phyloP scores from a whole-genome alignment of 1,139 yeast species.

The Candida sp. region DNA sequence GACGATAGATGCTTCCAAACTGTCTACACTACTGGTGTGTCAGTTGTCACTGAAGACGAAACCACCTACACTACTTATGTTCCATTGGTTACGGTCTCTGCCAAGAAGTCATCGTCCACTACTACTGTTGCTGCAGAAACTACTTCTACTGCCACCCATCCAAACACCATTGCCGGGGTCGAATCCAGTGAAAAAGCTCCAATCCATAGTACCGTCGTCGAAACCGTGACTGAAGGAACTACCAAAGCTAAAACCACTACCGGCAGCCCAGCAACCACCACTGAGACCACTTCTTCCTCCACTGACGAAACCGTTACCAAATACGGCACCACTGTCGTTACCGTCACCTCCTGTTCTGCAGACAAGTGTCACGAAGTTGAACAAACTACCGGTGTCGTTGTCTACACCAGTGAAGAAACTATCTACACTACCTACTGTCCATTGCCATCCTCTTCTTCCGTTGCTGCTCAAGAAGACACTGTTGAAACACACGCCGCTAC shows the following conservation, averaged over 20 bases:
- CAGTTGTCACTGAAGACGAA: slow-evolving; percentile 27
- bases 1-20: slow-evolving; percentile 33
- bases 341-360: slow-evolving; percentile 26
- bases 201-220: background rate
- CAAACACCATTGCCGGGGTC: slow-evolving; percentile 3
- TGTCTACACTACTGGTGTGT: slow-evolving; percentile 27
- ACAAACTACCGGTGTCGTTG: slow-evolving; percentile 41
- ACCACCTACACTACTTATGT: slow-evolving; percentile 32
- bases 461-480: slow-evolving; percentile 1
- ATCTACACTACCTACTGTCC: slow-evolving; percentile 25
- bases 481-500: slow-evolving; percentile 4
- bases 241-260: slow-evolving; percentile 17
- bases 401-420: slow-evolving; percentile 28
- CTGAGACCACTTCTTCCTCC: slow-evolving; percentile 2
- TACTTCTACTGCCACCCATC: background rate
- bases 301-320: slow-evolving; percentile 2
- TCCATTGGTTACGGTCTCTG: slow-evolving; percentile 21
- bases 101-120: slow-evolving; percentile 2
- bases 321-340: slow-evolving; percentile 17
- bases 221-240: slow-evolving; percentile 8
- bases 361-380: slow-evolving; percentile 30
- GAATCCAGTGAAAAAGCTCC: background rate
- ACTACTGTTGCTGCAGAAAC: background rate
- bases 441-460: slow-evolving; percentile 11
- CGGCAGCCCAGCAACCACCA: slow-evolving; percentile 8